Percentiles rank a stretch among this genome's conserved stretches.
These are phyloP conservation scores for Tricholoma hemisulphureum DNA, from an alignment of 768 basidiomycete genomes.

Conservation along the genomic window DNA sequence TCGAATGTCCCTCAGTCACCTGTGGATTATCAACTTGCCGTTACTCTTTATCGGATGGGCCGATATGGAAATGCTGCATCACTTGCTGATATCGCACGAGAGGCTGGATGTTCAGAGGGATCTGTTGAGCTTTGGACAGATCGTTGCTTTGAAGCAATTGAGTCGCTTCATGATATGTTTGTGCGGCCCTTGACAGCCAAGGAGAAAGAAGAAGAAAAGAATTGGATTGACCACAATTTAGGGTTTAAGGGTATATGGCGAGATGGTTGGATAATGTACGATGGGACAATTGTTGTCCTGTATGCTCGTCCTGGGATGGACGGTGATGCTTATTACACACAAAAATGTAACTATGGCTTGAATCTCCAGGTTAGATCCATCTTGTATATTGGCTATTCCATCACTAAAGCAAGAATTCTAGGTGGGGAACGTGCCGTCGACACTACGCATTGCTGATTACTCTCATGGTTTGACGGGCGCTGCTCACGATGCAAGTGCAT, in stretches of 20 bases:
- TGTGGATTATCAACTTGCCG: conserved; percentile 14
- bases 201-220: conserved; percentile 9
- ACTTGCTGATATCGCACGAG: background rate
- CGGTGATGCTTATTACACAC: conserved; percentile 36
- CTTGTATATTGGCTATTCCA: conserved; percentile 12
- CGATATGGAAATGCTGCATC: background rate
- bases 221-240: conserved; percentile 6
- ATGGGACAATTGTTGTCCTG: conserved; percentile 30
- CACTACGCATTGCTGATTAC: conserved; percentile 21
- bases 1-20: conserved; percentile 18
- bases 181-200: background rate
- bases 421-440: conserved; percentile 18
- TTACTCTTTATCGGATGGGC: background rate
- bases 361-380: conserved; percentile 24
- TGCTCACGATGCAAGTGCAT: conserved; percentile 23
- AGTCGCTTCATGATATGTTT: conserved; percentile 3
- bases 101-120: conserved; percentile 6
- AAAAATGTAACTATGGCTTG: conserved; percentile 26
- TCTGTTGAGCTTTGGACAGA: conserved; percentile 12
- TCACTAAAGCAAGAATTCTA: conserved; percentile 22
- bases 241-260: conserved; percentile 21
- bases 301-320: conserved; percentile 28
- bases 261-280: conserved; percentile 30
- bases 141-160: too few species aligned
- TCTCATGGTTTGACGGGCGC: conserved; percentile 19